Evolutionary conservation across 202 grass and related monocot genomes (phyloP).

Genomic region (Elaeis oleifera): DNA sequence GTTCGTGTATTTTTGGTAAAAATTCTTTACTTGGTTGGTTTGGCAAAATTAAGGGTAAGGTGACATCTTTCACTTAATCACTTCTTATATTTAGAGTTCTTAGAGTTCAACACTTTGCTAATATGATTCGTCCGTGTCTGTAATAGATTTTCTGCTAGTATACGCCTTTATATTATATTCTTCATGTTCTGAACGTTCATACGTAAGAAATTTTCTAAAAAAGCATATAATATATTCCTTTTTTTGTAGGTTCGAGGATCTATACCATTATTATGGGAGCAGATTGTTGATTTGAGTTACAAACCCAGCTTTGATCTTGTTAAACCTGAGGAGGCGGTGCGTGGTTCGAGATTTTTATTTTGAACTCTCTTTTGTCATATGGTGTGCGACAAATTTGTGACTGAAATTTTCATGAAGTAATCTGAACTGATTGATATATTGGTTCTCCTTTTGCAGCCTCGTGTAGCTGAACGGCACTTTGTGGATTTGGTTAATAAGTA

Average conservation of each 20-base stretch:
- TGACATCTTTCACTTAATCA: too few relatives aligned
- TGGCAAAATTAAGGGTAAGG: too few relatives aligned
- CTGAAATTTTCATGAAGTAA: not conserved
- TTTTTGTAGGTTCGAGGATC: slow-evolving; percentile 84
- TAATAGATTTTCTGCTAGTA: too few relatives aligned
- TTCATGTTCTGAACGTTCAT: too few relatives aligned
- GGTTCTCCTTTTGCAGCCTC: slow-evolving; percentile 39
- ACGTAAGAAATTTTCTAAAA: too few relatives aligned
- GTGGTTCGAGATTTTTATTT: slow-evolving; percentile 22
- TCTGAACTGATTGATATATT: slow-evolving; percentile 2
- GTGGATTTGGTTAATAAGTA: slow-evolving; percentile 79
- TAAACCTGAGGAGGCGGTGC: slow-evolving; percentile 75
- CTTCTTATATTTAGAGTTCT: too few relatives aligned
- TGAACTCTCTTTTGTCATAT: slow-evolving; percentile 26
- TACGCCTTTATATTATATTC: slow-evolving; percentile 1
- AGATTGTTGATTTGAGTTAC: slow-evolving; percentile 98
- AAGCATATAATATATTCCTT: not conserved
- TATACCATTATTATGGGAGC: slow-evolving; percentile 92
- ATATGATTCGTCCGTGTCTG: too few relatives aligned
- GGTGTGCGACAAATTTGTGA: not conserved
- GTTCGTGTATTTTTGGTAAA: too few relatives aligned
- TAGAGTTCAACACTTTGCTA: too few relatives aligned
- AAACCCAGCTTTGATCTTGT: slow-evolving; percentile 87
- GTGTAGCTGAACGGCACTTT: slow-evolving; percentile 76
- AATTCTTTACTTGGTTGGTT: too few relatives aligned